Evolutionary conservation across 139 green algal species (phyloP).

Genomic region (Tetradesmus lagerheimii): DNA sequence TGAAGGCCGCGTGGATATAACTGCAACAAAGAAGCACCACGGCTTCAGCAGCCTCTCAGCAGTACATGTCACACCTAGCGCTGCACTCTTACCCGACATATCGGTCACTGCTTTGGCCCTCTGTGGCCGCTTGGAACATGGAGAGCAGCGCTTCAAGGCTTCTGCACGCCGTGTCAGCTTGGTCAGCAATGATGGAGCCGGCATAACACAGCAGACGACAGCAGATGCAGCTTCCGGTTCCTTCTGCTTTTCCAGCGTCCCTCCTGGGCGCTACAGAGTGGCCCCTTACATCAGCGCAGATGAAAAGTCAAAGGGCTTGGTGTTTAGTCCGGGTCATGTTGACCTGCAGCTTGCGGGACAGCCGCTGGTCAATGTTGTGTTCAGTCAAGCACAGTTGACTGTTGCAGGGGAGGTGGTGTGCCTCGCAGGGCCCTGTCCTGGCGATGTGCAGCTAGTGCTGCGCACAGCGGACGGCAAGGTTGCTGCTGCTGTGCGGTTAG

Average conservation of each 20-base stretch:
- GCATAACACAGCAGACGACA: neutral
- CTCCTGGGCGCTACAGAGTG: constrained; percentile 25
- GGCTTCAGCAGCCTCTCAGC: constrained; percentile 17
- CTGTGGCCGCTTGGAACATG: constrained; percentile 13
- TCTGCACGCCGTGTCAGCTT: neutral
- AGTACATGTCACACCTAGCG: constrained; percentile 24
- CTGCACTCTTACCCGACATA: constrained; percentile 2
- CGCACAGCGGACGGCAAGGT: neutral
- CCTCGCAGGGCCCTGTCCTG: constrained; percentile 4
- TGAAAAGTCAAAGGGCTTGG: constrained; percentile 16
- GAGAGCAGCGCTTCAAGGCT: constrained; percentile 1
- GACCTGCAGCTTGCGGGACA: neutral
- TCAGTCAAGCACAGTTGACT: constrained; percentile 16
- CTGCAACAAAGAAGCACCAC: constrained; percentile 17
- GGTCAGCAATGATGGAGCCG: constrained; percentile 3
- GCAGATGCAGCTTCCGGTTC: neutral
- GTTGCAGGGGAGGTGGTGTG: neutral
- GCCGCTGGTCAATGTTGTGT: neutral
- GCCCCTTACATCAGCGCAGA: constrained; percentile 18
- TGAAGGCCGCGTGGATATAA: constrained; percentile 10
- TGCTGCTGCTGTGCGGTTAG: neutral
- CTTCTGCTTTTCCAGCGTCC: constrained; percentile 29
- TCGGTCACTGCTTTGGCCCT: neutral
- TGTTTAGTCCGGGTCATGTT: neutral
- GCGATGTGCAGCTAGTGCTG: constrained; percentile 21